A percentile compares a stretch with the other conserved stretches of the same genome.
phyloP scores from a whole-genome alignment of 768 basidiomycete genomes.

The Clitopilus hobsonii region DNA sequence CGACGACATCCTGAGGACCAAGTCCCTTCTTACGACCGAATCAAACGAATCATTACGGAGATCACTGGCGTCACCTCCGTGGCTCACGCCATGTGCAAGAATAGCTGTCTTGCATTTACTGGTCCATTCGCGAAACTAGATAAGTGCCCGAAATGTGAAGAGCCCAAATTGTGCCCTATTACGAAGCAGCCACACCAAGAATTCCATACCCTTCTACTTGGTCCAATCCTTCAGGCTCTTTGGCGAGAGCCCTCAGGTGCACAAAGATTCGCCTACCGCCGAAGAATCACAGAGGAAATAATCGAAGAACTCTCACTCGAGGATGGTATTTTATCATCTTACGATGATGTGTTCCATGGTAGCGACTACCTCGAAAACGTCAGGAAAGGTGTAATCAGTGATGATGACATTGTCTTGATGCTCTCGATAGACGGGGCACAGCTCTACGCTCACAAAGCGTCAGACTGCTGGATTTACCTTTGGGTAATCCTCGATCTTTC shows the following conservation, averaged over 20 bases:
- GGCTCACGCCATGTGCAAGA: slow-evolving; percentile 29
- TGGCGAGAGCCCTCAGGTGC: slow-evolving; percentile 19
- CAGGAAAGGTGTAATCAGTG: slow-evolving; percentile 12
- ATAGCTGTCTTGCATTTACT: slow-evolving; percentile 30
- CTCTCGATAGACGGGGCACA: slow-evolving; percentile 36
- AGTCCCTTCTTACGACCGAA: slow-evolving; percentile 11
- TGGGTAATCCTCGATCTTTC: background rate
- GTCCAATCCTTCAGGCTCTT: slow-evolving; percentile 36
- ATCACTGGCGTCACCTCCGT: slow-evolving; percentile 24
- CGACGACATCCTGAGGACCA: slow-evolving; percentile 11
- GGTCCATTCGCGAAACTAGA: slow-evolving; percentile 20
- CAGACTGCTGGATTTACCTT: slow-evolving; percentile 1
- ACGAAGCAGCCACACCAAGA: slow-evolving; percentile 17
- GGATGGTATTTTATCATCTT: too few species aligned
- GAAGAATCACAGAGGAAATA: too few species aligned
- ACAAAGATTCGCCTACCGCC: slow-evolving; percentile 16
- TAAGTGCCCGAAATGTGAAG: slow-evolving; percentile 18
- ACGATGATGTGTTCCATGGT: background rate
- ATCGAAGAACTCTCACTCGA: too few species aligned
- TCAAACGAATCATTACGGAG: slow-evolving; percentile 10
- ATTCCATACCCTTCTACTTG: slow-evolving; percentile 35
- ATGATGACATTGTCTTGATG: slow-evolving; percentile 23
- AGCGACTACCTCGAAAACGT: slow-evolving; percentile 14
- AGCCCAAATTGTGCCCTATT: slow-evolving; percentile 18
- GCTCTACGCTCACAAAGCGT: slow-evolving; percentile 21